phyloP scores from a whole-genome alignment of 2,329 filamentous ascomycete species.

The Zasmidium cellare region DNA sequence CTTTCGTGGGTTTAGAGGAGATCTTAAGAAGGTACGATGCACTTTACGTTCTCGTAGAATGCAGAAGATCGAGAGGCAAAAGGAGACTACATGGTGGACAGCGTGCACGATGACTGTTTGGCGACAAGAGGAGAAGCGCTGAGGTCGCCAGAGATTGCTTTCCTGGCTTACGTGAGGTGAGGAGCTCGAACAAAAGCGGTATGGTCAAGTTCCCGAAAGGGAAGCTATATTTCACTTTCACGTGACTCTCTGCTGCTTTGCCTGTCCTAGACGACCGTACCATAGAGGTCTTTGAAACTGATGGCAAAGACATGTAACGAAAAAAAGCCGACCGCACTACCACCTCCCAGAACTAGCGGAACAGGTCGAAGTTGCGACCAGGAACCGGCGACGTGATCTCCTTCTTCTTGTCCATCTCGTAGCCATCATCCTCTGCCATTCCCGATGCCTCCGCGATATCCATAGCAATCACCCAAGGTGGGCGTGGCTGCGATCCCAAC shows the following conservation, averaged over 20 bases:
- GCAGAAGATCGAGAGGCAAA: neutral
- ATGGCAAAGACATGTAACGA: too few species aligned
- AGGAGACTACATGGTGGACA: neutral
- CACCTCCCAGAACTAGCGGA: too few species aligned
- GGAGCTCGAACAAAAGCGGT: neutral
- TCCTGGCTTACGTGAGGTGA: neutral
- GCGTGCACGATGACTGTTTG: neutral
- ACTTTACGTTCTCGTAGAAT: neutral
- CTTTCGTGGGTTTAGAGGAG: neutral
- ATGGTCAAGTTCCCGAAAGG: neutral
- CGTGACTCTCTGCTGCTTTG: neutral
- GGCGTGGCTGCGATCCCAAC: too few species aligned
- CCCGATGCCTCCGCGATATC: too few species aligned
- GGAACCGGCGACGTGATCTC: too few species aligned
- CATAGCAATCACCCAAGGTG: too few species aligned
- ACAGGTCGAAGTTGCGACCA: too few species aligned
- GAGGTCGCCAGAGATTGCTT: neutral
- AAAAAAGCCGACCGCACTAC: too few species aligned
- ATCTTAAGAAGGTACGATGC: neutral
- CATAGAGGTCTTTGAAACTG: too few species aligned
- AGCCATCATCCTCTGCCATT: too few species aligned
- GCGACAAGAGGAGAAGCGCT: neutral
- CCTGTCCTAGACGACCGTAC: too few species aligned
- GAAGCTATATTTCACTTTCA: neutral
- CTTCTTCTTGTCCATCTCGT: too few species aligned